Evolutionary conservation across 345 rosid species (phyloP).

Genomic region (Syzygium grande): DNA sequence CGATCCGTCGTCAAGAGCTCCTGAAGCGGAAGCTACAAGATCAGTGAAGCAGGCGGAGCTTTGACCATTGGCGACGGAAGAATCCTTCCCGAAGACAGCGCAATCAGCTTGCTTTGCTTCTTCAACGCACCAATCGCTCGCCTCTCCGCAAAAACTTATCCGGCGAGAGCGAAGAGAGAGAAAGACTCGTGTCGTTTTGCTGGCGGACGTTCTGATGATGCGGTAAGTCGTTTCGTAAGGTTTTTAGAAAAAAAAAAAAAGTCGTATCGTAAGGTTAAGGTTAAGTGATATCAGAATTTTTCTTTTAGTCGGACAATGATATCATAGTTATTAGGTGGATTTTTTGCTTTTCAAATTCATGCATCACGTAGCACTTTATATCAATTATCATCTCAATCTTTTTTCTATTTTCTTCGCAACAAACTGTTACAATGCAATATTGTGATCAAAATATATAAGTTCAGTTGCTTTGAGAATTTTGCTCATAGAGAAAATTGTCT

Average conservation of each 20-base stretch:
- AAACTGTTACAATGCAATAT: no score
- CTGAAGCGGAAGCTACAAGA: neutral
- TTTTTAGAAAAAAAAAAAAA: no score
- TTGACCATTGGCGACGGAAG: neutral
- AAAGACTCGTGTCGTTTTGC: neutral
- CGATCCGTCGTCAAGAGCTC: neutral
- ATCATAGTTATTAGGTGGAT: no score
- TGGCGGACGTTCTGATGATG: neutral
- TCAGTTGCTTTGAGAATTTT: no score
- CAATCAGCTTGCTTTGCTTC: neutral
- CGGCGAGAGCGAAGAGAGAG: neutral
- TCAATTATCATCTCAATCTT: no score
- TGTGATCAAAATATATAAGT: no score
- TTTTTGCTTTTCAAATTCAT: no score
- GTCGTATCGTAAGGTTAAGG: no score
- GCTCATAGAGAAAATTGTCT: no score
- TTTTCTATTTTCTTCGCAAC: no score
- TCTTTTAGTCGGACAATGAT: no score
- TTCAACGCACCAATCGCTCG: neutral
- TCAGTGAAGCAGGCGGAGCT: neutral
- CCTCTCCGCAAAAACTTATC: neutral
- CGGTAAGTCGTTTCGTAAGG: neutral
- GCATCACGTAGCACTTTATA: no score
- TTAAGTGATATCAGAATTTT: neutral
- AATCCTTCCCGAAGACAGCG: neutral